Percentiles rank a stretch among this genome's conserved stretches.
These are phyloP conservation scores for Xylariomycetidae sp. DNA, from an alignment of 2,329 filamentous ascomycete genomes.

Conservation along the genomic window DNA sequence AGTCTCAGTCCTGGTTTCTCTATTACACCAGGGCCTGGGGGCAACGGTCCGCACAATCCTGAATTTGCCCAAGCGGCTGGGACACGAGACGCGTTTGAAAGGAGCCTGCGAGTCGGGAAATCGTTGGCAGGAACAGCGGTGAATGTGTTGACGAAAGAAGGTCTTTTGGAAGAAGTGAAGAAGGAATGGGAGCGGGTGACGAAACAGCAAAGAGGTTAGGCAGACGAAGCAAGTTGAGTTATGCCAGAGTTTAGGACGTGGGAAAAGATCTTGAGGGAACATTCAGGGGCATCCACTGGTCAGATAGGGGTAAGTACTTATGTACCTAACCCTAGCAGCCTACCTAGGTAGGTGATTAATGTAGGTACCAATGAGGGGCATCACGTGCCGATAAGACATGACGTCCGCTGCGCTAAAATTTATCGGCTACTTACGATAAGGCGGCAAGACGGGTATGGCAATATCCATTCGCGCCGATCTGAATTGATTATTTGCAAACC, in stretches of 20 bases:
- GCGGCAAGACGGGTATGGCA: not conserved
- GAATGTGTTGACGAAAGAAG: conserved; percentile 39
- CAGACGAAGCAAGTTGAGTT: too few species aligned
- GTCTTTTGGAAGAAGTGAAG: conserved; percentile 37
- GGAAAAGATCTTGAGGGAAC: too few species aligned
- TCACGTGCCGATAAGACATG: conserved; percentile 16
- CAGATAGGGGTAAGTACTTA: too few species aligned
- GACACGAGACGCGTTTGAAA: conserved; percentile 41
- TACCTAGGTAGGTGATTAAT: too few species aligned
- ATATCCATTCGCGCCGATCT: conserved; percentile 1
- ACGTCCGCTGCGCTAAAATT: not conserved
- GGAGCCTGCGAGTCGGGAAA: conserved; percentile 42
- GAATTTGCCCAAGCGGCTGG: conserved; percentile 48
- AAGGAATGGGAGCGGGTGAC: conserved; percentile 32
- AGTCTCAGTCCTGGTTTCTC: conserved; percentile 48
- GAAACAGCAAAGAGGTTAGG: too few species aligned
- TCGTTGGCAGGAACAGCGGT: conserved; percentile 42
- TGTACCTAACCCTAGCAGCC: too few species aligned
- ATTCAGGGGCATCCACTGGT: too few species aligned
- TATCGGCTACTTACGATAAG: not conserved
- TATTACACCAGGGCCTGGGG: conserved; percentile 41
- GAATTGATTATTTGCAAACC: conserved; percentile 3
- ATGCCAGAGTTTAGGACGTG: too few species aligned
- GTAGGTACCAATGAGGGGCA: too few species aligned
- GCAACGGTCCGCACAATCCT: conserved; percentile 46